Base-by-base conservation (phyloP, 441 rosid genomes). In the Eruca vesicaria region DNA sequence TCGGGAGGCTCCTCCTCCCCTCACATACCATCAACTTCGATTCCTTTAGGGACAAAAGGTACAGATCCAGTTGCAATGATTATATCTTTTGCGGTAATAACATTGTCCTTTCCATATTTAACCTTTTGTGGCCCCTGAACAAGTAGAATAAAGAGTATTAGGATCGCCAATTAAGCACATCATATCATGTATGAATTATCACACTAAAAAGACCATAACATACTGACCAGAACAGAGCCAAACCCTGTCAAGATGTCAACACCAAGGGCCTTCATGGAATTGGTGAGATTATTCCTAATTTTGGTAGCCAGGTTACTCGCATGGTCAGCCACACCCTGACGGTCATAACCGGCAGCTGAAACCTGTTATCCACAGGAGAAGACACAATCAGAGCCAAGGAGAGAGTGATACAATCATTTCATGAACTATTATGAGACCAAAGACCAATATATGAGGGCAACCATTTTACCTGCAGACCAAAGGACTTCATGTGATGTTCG, bases 1-100 rank as follows among this genome's bases (percentile, higher is more conserved):
- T 1, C n/a, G n/a, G n/a, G 62, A 50, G 32, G 16, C 18, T n/a
- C n/a, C 26, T 53, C 45, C 64, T 62, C 56, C 58, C 2, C 16
- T 33, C n/a, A 52, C 72, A 56, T 88, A 95, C 99, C 99, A 81
- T 95, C 98, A 78, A 95, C 91, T 86, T 95, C 96, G 66, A 95
- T 95, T 79, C 99, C 99, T 83, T 88, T 91, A 18, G 99, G 97
- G 33, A 96, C 98, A 79, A 96, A 93, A 2, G 99, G 98, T n/a
- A 96, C 91, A 57, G 99, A 93, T 72, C 99, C 99, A 77, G 99
- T 96, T 29, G 98, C 99, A 64, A 93, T 87, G 78, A 96, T 89
- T 70, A 96, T 91, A 75, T 93, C 72, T 81, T 86, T 93, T 4
- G 91, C 97, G 18, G 98, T 91, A 69, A 91, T 83, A 32, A 86